These are phyloP conservation scores for Tricholoma hemisulphureum DNA, from an alignment of 768 basidiomycete genomes.

Conservation along the genomic window DNA sequence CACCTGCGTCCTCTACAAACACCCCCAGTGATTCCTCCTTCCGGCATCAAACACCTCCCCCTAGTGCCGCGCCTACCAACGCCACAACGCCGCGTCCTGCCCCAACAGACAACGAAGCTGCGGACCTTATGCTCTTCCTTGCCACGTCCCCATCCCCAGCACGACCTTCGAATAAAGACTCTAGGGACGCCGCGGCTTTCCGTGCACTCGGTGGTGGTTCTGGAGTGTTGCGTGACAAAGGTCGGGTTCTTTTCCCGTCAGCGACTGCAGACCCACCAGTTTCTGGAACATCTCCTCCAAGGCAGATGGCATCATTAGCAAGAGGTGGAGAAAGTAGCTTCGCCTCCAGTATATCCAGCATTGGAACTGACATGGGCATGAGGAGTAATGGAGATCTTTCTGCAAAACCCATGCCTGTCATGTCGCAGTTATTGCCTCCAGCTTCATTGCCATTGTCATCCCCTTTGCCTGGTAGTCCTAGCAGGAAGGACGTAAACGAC, in stretches of 20 bases:
- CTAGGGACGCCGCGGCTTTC: slow-evolving; percentile 55
- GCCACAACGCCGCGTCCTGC: slow-evolving; percentile 47
- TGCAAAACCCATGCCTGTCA: slow-evolving; percentile 2
- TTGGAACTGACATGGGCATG: slow-evolving; percentile 28
- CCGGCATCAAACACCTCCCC: slow-evolving; percentile 40
- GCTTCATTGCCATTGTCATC: slow-evolving; percentile 30
- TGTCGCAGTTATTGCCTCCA: slow-evolving; percentile 32
- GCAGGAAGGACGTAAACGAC: slow-evolving; percentile 19
- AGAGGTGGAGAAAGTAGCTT: slow-evolving; percentile 40
- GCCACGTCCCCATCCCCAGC: slow-evolving; percentile 84
- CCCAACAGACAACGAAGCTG: slow-evolving; percentile 78
- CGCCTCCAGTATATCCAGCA: slow-evolving; percentile 39
- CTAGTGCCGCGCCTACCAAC: slow-evolving; percentile 27
- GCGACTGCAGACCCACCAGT: slow-evolving; percentile 11
- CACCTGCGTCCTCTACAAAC: slow-evolving; percentile 36
- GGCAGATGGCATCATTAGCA: slow-evolving; percentile 11
- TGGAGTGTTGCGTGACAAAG: slow-evolving; percentile 53
- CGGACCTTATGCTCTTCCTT: slow-evolving; percentile 81
- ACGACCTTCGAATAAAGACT: slow-evolving; percentile 53
- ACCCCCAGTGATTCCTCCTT: slow-evolving; percentile 29
- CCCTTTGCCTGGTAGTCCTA: slow-evolving; percentile 19
- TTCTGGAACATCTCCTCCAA: slow-evolving; percentile 10
- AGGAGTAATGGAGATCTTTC: slow-evolving; percentile 5
- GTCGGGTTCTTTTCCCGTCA: slow-evolving; percentile 69
- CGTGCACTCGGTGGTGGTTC: slow-evolving; percentile 52